These are phyloP conservation scores for Phytophthora pistaciae DNA, from an alignment of 352 stramenopile genomes.

Conservation along the genomic window DNA sequence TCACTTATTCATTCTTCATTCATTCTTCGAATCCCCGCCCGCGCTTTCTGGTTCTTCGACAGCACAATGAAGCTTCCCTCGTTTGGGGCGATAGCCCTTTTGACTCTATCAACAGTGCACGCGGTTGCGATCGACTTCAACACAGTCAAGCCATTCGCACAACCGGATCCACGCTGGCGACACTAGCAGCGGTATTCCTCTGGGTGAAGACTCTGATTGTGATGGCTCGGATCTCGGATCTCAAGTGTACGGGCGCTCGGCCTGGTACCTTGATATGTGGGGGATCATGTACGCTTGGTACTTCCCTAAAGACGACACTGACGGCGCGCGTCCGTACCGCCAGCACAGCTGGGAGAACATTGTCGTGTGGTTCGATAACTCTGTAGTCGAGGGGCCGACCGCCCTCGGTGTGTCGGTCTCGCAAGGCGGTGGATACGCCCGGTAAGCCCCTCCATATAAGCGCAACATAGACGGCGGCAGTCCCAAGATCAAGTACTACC, in stretches of 20 bases:
- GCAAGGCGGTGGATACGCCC: background rate
- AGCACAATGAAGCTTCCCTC: background rate
- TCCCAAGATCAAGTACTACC: background rate
- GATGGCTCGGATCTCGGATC: background rate
- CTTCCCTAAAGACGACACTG: background rate
- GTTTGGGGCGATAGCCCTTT: background rate
- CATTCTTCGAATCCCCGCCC: too few relatives aligned
- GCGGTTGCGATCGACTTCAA: background rate
- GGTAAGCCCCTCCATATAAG: background rate
- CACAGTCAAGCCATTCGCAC: background rate
- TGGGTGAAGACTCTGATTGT: background rate
- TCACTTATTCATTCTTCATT: too few relatives aligned
- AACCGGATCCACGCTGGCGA: background rate
- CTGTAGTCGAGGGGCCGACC: background rate
- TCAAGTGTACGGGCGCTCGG: background rate
- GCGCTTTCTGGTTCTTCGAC: background rate
- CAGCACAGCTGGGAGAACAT: background rate
- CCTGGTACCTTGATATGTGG: background rate
- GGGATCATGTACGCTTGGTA: background rate
- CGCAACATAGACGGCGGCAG: background rate
- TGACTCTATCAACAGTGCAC: background rate
- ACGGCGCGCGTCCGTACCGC: background rate
- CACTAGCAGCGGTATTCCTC: background rate
- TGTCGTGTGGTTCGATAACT: background rate
- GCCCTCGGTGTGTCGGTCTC: background rate